Evolutionary conservation across 345 rosid species (phyloP).

Genomic region (Citrus medica): DNA sequence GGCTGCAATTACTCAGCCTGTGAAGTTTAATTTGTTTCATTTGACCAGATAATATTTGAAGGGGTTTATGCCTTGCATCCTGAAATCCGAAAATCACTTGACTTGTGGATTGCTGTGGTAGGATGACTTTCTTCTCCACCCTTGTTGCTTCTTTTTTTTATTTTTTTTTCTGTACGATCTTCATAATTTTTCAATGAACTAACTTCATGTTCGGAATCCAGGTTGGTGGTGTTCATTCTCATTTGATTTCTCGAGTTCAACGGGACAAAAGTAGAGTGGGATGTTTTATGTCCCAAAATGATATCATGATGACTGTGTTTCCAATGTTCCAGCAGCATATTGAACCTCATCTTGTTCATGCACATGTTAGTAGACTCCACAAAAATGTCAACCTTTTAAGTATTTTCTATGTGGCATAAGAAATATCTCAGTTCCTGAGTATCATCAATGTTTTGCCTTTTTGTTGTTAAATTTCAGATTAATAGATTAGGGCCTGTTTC

Average conservation of each 20-base stretch:
- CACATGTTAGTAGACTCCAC: slow-evolving; percentile 72
- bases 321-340: slow-evolving; percentile 99
- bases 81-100: slow-evolving; percentile 81
- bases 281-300: slow-evolving; percentile 91
- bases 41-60: slow-evolving; percentile 83
- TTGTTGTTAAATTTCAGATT: background rate
- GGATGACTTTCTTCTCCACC: slow-evolving; percentile 31
- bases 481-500: background rate
- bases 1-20: background rate
- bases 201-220: slow-evolving; percentile 30
- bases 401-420: background rate
- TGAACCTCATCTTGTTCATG: slow-evolving; percentile 99
- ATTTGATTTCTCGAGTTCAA: slow-evolving; percentile 95
- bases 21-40: slow-evolving; percentile 12
- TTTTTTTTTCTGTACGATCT: slow-evolving; percentile 15
- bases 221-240: slow-evolving; percentile 99
- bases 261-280: slow-evolving; percentile 94
- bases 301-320: slow-evolving; percentile 95
- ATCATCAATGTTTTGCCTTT: background rate
- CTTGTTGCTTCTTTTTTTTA: no score
- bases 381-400: background rate
- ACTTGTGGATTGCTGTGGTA: slow-evolving; percentile 99
- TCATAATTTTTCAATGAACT: background rate
- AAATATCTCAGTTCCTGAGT: background rate
- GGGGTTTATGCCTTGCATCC: slow-evolving; percentile 98